Evolutionary conservation across 768 basidiomycete genomes (phyloP).

Genomic region (Tulasnella sp.): DNA sequence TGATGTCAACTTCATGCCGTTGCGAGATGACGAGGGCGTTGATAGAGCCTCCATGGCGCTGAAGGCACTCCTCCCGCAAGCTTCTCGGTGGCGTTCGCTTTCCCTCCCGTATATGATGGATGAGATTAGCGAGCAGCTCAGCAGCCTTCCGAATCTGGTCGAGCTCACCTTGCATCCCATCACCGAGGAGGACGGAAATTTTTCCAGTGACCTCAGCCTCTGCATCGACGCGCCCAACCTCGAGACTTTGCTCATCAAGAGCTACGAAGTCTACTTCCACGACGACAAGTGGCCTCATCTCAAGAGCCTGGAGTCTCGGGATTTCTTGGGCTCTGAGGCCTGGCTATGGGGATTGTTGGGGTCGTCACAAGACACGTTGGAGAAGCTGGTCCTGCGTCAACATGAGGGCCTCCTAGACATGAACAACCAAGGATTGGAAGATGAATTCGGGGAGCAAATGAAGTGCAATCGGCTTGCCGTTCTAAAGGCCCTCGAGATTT

Average conservation of each 20-base stretch:
- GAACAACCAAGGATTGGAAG: too few species aligned
- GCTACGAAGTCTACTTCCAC: background rate
- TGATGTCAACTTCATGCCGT: background rate
- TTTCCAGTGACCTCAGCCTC: background rate
- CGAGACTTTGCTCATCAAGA: background rate
- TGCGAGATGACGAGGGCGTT: background rate
- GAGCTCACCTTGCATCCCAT: background rate
- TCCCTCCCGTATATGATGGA: background rate
- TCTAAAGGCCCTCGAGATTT: too few species aligned
- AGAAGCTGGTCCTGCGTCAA: too few species aligned
- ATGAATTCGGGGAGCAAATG: too few species aligned
- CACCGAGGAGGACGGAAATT: background rate
- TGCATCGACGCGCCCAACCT: background rate
- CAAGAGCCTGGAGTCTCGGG: background rate
- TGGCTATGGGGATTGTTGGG: background rate
- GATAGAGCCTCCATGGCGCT: background rate
- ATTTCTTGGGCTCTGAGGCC: background rate
- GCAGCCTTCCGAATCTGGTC: background rate
- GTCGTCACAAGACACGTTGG: too few species aligned
- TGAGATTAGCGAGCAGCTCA: background rate
- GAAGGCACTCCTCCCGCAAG: background rate
- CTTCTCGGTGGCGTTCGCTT: background rate
- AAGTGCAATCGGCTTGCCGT: too few species aligned
- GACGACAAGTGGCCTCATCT: background rate
- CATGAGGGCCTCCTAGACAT: too few species aligned